Base-by-base conservation (phyloP, 2,329 filamentous ascomycete species). In the Aspergillus costaricaensis region DNA sequence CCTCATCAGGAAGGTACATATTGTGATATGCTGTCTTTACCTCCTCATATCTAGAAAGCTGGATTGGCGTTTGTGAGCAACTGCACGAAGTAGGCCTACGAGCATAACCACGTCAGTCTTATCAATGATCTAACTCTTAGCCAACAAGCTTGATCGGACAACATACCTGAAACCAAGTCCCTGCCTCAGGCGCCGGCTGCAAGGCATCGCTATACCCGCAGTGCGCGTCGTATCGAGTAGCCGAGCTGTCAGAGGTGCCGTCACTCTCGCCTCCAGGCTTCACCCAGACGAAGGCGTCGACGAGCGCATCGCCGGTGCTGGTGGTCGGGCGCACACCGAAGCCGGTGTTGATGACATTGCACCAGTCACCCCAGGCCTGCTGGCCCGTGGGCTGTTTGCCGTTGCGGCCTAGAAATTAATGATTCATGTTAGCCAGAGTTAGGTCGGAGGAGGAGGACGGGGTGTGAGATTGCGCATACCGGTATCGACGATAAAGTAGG, bases 261-360 rank as follows among this genome's bases (percentile, higher is more conserved):
- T 84, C 82, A 57, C 77, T 79, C 72, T 84, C 82, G 57, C 81
- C 82, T 63, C 88, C 88, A 4, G 88, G 88, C 82, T 90, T 90
- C 67, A 89, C 79, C 88, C 88, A 90, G 59, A 89, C 87, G 64
- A 90, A 87, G 43, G 87, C 86, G 71, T 90, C 88, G 36, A 83
- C 79, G 17, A 87, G 77, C 2, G 75, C 70, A 63, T 86, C 81
- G 12, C 84, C 85, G 7, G 87, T 90, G 70, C 85, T 78, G n/a
- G 85, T 80, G 4, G 83, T 84, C 1, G 87, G 86, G n/a, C 86
- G 82, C 15, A 75, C 74, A 60, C 88, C 88, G 62, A 89, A 89
- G 6, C 88, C 87, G 59, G 86, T 84, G 36, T 82, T 84, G 50
- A 78, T 82, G 62, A 88, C 81, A 69, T 88, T 90, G 79, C 87